A percentile compares a stretch with the other conserved stretches of the same genome.
Conservation (phyloP, 169 alveolate species). For the Plasmodium reichenowi region DNA sequence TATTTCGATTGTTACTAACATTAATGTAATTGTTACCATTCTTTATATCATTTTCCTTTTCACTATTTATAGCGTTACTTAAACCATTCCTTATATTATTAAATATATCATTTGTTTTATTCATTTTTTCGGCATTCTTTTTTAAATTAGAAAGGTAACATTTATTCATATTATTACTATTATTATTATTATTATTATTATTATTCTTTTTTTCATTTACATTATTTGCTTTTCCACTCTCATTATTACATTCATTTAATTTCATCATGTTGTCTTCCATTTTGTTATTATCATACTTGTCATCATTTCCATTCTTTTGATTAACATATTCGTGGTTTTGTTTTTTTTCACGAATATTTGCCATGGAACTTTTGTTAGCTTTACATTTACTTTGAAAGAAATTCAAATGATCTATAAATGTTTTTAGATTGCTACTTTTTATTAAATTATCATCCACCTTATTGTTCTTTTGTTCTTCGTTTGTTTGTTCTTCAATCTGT, state of each 20-base stretch:
- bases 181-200: background rate
- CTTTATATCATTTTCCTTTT: background rate
- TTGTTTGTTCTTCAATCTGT: background rate
- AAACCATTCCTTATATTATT: background rate
- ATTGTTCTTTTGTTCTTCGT: background rate
- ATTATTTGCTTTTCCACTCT: background rate
- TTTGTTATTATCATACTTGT: slow-evolving; percentile 2
- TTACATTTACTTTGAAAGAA: slow-evolving; percentile 49
- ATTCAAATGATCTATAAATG: slow-evolving; percentile 29
- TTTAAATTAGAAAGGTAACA: no score
- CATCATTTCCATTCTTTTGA: background rate
- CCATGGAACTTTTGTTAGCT: background rate
- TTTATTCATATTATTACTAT: no score
- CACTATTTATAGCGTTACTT: background rate
- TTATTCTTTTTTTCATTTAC: background rate
- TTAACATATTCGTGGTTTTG: background rate
- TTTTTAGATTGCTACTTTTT: slow-evolving; percentile 15
- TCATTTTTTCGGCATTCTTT: background rate
- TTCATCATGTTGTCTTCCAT: background rate
- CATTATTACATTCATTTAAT: background rate
- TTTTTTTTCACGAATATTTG: background rate
- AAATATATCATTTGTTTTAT: background rate
- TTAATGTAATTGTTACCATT: background rate
- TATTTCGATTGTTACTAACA: background rate
- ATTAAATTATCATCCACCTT: slow-evolving; percentile 4